Evolutionary conservation across 2,329 filamentous ascomycete species (phyloP), one percentile per base, ranked within the genome.

Genomic region (Penicillium sp.): DNA sequence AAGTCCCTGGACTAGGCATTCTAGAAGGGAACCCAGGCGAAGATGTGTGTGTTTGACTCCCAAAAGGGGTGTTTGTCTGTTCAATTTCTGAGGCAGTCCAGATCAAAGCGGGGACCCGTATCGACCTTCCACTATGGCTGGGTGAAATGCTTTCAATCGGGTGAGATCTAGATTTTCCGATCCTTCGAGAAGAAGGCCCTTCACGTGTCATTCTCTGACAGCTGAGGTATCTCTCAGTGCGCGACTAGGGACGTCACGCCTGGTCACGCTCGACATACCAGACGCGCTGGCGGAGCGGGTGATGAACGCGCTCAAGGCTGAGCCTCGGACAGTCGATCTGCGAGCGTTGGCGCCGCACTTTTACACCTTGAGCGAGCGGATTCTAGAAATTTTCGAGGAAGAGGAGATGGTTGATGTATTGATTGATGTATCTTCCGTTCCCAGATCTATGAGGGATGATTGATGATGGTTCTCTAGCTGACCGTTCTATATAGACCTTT

Each of bases 371-470:
- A 92, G 90, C 3, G 89, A 91, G 47, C 86, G 91, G 54, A 92
- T 97, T 76, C 81, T 98, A 62, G 93, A 97, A 60, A 78, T 99
- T 0, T 96, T 96, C 63, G 93, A 97, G 59, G 93, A 96, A 75
- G 88, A 97, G 57, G 90, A 92, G 57, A 85, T 90, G 73, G 83
- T 85, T 17, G 87, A 91, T 64, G 86, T 95, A 20, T 75, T 94
- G 67, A 83, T 85, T 57, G 83, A 79, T 67, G 78, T 81, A 67
- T 59, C 72, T 63, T 34, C 20, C 52, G 15, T 31, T 15, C 28
- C 34, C 8, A 5, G 22, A 52, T 10, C 7, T 10, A 31, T 10
- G 17, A 25, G 15, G 7, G 17, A 37, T 11, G 10, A 17, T 37
- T 5, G 17, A 37, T 11, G n/a, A 35, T 37, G 7, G 2, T 7